These are phyloP conservation scores for Aspergillus sp. DNA, from an alignment of 2,329 filamentous ascomycete species.

Conservation along the genomic window DNA sequence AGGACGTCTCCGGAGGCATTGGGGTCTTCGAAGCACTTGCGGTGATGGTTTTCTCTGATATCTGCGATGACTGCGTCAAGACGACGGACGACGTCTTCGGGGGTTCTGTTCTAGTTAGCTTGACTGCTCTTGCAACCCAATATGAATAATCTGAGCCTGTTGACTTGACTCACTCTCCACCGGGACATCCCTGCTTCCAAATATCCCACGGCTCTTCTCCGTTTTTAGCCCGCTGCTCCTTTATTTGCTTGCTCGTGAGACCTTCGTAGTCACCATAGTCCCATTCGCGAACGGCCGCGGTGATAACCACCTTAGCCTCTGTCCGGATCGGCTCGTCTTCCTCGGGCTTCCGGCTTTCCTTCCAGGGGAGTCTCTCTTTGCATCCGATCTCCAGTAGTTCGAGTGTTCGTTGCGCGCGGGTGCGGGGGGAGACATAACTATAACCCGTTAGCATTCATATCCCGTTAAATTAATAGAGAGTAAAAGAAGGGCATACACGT, in stretches of 20 bases:
- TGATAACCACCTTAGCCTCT: slow-evolving; percentile 57
- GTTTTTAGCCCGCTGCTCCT: slow-evolving; percentile 48
- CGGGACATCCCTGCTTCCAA: slow-evolving; percentile 80
- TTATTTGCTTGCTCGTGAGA: slow-evolving; percentile 64
- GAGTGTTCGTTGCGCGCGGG: slow-evolving; percentile 80
- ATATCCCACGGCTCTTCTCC: slow-evolving; percentile 69
- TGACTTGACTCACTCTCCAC: slow-evolving; percentile 63
- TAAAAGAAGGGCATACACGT: slow-evolving; percentile 57
- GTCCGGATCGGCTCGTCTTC: slow-evolving; percentile 43
- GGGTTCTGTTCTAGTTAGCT: slow-evolving; percentile 45
- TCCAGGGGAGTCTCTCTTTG: slow-evolving; percentile 65
- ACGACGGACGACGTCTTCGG: slow-evolving; percentile 63
- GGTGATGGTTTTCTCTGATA: slow-evolving; percentile 62
- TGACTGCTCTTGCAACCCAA: not conserved
- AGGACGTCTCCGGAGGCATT: slow-evolving; percentile 58
- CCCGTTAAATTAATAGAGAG: not conserved
- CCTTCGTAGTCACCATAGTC: slow-evolving; percentile 86
- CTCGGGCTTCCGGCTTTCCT: slow-evolving; percentile 24
- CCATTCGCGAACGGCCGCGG: slow-evolving; percentile 73
- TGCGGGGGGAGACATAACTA: slow-evolving; percentile 77
- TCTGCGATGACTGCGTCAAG: slow-evolving; percentile 70
- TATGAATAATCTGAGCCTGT: not conserved
- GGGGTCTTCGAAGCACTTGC: slow-evolving; percentile 52
- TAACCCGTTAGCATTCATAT: not conserved
- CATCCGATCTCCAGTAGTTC: slow-evolving; percentile 74